Conservation (phyloP, 1,284 basidiomycete genomes). For the Retiboletus fuscus region DNA sequence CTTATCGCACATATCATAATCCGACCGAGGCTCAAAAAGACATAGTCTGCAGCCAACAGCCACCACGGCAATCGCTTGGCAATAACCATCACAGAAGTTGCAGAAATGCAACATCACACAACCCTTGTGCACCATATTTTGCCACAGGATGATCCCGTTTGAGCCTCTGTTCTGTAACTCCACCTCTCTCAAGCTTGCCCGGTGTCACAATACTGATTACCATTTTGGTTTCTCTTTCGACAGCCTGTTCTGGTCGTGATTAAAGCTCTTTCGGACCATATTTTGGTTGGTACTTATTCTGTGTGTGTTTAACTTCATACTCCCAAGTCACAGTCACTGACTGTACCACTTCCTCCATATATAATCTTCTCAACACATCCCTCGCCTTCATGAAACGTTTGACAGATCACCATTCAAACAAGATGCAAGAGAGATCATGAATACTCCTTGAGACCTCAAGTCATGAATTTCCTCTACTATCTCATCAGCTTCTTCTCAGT, state of each 20-base stretch:
- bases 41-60: no score
- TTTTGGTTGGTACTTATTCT: conserved; percentile 48
- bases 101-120: no score
- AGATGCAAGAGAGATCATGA: conserved; percentile 57
- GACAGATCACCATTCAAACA: conserved; percentile 52
- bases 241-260: conserved; percentile 45
- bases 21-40: no score
- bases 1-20: no score
- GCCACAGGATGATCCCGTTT: no score
- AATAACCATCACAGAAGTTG: no score
- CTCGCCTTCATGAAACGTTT: conserved; percentile 38
- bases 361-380: conserved; percentile 17
- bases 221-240: conserved; percentile 25
- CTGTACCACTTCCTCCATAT: conserved; percentile 22
- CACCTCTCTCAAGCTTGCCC: conserved; percentile 29
- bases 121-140: no score
- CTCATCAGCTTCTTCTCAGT: conserved; percentile 52
- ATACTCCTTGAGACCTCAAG: conserved; percentile 43
- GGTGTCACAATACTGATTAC: conserved; percentile 33
- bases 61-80: no score
- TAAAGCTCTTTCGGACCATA: conserved; percentile 40
- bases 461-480: conserved; percentile 63
- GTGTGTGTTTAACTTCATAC: conserved; percentile 31
- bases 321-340: conserved; percentile 33
- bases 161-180: conserved; percentile 36